These are phyloP conservation scores for Phytophthora megakarya DNA, from an alignment of 352 stramenopile species.

Conservation along the genomic window DNA sequence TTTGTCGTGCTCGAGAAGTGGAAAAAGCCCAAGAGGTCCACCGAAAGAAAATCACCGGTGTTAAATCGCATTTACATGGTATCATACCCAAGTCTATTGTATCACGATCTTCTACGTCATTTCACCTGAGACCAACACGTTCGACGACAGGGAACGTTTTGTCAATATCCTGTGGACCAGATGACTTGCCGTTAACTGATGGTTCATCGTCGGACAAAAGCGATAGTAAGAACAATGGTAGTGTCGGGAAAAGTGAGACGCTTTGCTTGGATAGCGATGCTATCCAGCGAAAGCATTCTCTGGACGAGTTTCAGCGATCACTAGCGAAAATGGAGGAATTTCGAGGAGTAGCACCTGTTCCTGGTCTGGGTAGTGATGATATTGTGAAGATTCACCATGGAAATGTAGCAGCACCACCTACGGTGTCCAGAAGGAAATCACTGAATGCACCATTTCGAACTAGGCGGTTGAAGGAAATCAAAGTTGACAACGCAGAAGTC, in stretches of 20 bases:
- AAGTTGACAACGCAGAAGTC: constrained; percentile 57
- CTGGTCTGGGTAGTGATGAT: constrained; percentile 17
- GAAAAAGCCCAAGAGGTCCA: constrained; percentile 75
- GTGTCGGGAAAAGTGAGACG: not conserved
- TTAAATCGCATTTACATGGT: constrained; percentile 58
- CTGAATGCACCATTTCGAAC: constrained; percentile 56
- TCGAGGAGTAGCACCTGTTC: constrained; percentile 35
- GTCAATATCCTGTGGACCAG: constrained; percentile 1
- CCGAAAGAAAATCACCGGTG: constrained; percentile 69
- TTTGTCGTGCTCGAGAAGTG: constrained; percentile 72
- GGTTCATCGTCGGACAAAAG: not conserved
- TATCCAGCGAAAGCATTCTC: constrained; percentile 5
- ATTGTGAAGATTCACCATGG: constrained; percentile 1
- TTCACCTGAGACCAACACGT: constrained; percentile 24
- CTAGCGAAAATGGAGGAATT: constrained; percentile 62
- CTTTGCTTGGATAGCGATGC: constrained; percentile 4
- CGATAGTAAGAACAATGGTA: constrained; percentile 2
- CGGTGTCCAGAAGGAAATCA: constrained; percentile 35
- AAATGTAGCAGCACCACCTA: constrained; percentile 25
- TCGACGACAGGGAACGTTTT: constrained; percentile 21
- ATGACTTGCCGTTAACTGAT: not conserved
- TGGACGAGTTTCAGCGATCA: constrained; percentile 35
- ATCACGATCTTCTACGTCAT: constrained; percentile 23
- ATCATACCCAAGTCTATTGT: constrained; percentile 40
- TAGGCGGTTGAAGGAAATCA: constrained; percentile 65